phyloP scores from a whole-genome alignment of 768 basidiomycete genomes.

The Agrocybe praecox region DNA sequence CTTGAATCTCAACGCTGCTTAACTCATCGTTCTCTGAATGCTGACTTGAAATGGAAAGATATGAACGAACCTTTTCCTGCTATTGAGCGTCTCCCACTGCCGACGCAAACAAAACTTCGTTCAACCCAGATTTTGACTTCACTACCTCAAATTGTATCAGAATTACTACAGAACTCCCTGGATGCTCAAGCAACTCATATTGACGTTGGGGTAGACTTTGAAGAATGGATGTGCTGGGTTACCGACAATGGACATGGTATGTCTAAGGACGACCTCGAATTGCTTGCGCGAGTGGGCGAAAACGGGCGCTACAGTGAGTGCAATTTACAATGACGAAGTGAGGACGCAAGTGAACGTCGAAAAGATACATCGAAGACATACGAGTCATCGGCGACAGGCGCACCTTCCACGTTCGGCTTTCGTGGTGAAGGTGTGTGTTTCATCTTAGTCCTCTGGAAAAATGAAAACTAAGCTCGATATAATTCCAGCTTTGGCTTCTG shows the following conservation, averaged over 20 bases:
- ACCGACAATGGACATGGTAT: constrained; percentile 87
- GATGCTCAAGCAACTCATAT: constrained; percentile 77
- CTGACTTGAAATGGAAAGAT: constrained; percentile 16
- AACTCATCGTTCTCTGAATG: neutral
- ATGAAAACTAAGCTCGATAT: neutral
- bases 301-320: constrained; percentile 72
- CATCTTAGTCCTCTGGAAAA: neutral
- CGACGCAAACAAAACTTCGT: constrained; percentile 73
- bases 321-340: neutral
- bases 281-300: constrained; percentile 53
- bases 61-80: constrained; percentile 17
- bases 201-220: constrained; percentile 72
- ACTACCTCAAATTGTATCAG: constrained; percentile 75
- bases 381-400: constrained; percentile 47
- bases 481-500: constrained; percentile 77
- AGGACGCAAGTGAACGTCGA: neutral
- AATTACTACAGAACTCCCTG: constrained; percentile 88
- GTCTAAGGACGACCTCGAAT: constrained; percentile 53
- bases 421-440: constrained; percentile 80
- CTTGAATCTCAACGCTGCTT: neutral
- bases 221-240: constrained; percentile 84
- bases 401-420: constrained; percentile 79
- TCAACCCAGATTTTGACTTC: constrained; percentile 87
- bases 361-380: constrained; percentile 79
- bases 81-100: constrained; percentile 53